Base-by-base conservation (phyloP, 148 eudicot genomes). In the Heliosperma pusillum region DNA sequence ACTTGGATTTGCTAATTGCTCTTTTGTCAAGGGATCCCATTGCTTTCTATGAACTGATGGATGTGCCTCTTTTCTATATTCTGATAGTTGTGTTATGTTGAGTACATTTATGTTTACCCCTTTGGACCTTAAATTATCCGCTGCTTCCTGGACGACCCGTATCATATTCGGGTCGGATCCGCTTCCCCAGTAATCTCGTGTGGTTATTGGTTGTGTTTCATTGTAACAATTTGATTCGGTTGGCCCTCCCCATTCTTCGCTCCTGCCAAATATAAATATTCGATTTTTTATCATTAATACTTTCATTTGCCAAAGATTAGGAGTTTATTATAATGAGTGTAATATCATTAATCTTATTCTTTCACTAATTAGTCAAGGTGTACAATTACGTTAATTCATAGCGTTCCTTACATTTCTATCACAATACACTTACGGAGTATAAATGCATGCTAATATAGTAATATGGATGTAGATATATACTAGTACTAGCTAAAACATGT, bases 41-140 rank as follows among this genome's bases (percentile, higher is more conserved):
- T 78, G 82, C 60, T 69, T 82, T 33, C 82, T 79, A 3, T 83
- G 20, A 16, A 82, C 78, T 0, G 91, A 84, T 2, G 86, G 81
- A 40, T 88, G 89, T 12, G 75, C 89, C 22, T 86, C 91, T 77
- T 93, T 93, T 83, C 98, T 77, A 58, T 93, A 93, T 74, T 93
- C 92, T 20, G 98, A 90, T 10, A 93, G 87, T 47, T 90, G 96
- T 17, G 98, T 93, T 77, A 93, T 89, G 77, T 93, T 90, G 45
- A 93, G 77, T 66, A 93, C 66, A 70, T 86, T 77, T 4, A 90
- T 85, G 13, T 83, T 80, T 61, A 90, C 11, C 65, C 97, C 97
- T 76, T 78, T 85, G 8, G 30, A 74, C 9, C 78, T 81, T 56
- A 93, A 76, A 19, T 80, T 83, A 5, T 79, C 74, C 0, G 89